Conservation (phyloP, 495 filamentous ascomycete genomes). For the Aspergillus cavernicola region DNA sequence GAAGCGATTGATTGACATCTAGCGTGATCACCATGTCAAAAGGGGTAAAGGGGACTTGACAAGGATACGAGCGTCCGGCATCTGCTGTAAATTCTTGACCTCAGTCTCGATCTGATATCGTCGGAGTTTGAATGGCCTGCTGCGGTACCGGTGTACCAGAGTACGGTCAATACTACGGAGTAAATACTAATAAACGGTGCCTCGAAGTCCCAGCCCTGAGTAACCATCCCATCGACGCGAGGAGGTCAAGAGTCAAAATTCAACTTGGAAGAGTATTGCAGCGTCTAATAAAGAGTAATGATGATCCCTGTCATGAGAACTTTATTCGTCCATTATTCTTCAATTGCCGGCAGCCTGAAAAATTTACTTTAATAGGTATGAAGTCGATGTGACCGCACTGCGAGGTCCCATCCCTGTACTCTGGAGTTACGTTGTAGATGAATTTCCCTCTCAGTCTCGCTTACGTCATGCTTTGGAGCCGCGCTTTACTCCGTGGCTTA, state of each 20-base stretch:
- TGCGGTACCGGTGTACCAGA: not conserved
- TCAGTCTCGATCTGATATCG: constrained; percentile 3
- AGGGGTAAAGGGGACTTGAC: constrained; percentile 7
- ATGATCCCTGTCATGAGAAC: not conserved
- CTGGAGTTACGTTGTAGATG: too few relatives aligned
- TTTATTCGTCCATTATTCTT: not conserved
- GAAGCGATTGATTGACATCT: constrained; percentile 21
- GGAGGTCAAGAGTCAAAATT: constrained; percentile 13
- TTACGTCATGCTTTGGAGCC: not conserved
- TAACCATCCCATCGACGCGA: constrained; percentile 6
- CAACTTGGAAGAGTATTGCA: too few relatives aligned
- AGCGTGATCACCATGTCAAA: constrained; percentile 15
- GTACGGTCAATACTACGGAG: not conserved
- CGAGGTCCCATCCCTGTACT: too few relatives aligned
- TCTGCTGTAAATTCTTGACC: too few relatives aligned
- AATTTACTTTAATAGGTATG: not conserved
- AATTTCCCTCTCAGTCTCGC: too few relatives aligned
- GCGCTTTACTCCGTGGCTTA: too few relatives aligned
- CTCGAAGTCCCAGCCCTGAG: constrained; percentile 5
- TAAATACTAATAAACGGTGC: not conserved
- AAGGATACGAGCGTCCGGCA: too few relatives aligned
- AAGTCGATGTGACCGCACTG: too few relatives aligned
- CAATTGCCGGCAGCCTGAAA: not conserved
- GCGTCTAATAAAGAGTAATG: constrained; percentile 5
- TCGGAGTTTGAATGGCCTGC: not conserved